Evolutionary conservation across 2,329 filamentous ascomycete species (phyloP), one percentile per base, ranked within the genome.

Genomic region (Alternaria consortialis): DNA sequence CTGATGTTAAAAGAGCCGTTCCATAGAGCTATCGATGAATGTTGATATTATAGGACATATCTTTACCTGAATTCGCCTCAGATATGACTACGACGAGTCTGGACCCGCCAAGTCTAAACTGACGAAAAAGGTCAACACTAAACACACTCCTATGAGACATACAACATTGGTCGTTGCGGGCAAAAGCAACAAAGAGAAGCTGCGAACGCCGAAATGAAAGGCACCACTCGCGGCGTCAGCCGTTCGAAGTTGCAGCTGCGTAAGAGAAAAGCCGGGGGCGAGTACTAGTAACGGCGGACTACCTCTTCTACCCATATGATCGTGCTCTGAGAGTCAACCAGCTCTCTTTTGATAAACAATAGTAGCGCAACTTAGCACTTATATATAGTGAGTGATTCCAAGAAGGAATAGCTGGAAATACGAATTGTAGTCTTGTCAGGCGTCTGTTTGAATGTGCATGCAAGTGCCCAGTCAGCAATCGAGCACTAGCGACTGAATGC

Each of bases 41-140:
- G 1, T 43, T 5, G 2, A 50, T 50, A 1, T 4, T 15, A 11
- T 7, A 1, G 9, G 11, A 11, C 15, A n/a, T 7, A 36, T 0
- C 17, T 2, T n/a, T 36, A 25, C 20, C 7, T 25, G 46, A 36
- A 17, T 25, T 37, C 7, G 36, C 25, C 20, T 48, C 23, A 40
- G 27, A 25, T 40, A 32, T 9, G 15, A 25, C 23, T 27, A 53
- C 32, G 62, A 15, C 36, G 53, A 43, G 11, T 66, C 27, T 25
- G 65, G 68, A n/a, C 65, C 70, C 1, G 64, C 68, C 40, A 65
- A 20, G 44, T 68, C 65, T 17, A 66, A 25, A 34, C 58, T 70
- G 8, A 62, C 34, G 11, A 68, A 62, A 23, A 73, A 66, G 2
- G 63, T 69, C 11, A 64, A 63, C 12, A 60, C 5, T 15, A 74